A percentile compares a stretch with the other conserved stretches of the same genome.
phyloP scores from a whole-genome alignment of 1,284 basidiomycete species.

The Ustilago curta region DNA sequence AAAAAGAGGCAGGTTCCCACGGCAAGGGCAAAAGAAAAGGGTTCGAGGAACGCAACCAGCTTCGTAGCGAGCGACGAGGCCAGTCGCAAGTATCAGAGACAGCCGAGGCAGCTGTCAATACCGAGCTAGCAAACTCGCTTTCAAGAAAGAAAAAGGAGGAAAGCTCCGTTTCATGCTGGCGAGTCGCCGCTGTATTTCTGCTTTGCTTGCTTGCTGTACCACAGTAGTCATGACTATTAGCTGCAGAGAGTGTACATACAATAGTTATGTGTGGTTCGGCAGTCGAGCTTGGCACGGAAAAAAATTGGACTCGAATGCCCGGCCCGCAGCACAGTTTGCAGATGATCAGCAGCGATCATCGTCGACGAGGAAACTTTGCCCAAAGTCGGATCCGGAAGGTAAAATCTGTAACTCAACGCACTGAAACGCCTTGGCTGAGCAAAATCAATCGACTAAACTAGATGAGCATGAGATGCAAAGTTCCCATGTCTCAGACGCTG shows the following conservation, averaged over 20 bases:
- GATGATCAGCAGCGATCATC: not conserved
- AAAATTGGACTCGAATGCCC: not conserved
- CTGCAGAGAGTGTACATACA: constrained; percentile 3
- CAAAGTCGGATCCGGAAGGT: too few species aligned
- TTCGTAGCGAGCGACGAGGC: constrained; percentile 8
- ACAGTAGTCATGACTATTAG: not conserved
- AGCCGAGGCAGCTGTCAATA: constrained; percentile 1
- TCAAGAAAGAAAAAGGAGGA: not conserved
- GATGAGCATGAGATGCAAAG: too few species aligned
- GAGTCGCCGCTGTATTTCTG: constrained; percentile 1
- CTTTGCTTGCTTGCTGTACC: too few species aligned
- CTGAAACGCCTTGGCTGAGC: too few species aligned
- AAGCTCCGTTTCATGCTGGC: too few species aligned
- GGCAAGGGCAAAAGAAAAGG: not conserved
- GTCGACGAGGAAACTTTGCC: too few species aligned
- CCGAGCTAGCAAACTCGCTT: not conserved
- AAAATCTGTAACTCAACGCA: too few species aligned
- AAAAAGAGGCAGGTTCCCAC: not conserved
- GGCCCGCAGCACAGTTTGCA: constrained; percentile 1
- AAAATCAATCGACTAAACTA: too few species aligned
- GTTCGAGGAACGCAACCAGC: not conserved
- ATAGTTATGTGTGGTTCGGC: too few species aligned
- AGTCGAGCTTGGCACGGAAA: constrained; percentile 1
- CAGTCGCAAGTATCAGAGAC: not conserved
- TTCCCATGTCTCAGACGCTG: too few species aligned